Percentiles rank a stretch among this genome's conserved stretches.
These are phyloP conservation scores for Talaromyces islandicus DNA, from an alignment of 2,329 filamentous ascomycete genomes.

Conservation along the genomic window DNA sequence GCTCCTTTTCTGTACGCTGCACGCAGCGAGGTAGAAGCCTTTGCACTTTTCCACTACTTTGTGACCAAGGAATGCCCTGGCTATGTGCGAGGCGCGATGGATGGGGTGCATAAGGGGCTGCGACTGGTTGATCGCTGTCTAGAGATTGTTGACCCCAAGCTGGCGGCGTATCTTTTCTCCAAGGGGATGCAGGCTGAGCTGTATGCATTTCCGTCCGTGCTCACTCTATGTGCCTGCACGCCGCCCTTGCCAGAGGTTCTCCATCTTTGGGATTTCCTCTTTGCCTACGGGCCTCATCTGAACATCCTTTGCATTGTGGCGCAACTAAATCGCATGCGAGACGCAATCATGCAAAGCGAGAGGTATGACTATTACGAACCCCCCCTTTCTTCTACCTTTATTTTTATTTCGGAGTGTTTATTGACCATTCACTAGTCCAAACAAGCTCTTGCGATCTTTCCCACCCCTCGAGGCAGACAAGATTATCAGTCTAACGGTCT, in stretches of 20 bases:
- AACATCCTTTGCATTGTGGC: constrained; percentile 97
- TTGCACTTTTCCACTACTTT: constrained; percentile 80
- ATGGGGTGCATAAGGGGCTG: constrained; percentile 88
- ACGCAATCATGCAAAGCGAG: constrained; percentile 73
- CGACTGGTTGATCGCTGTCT: constrained; percentile 88
- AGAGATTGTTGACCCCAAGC: constrained; percentile 81
- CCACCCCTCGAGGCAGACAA: constrained; percentile 76
- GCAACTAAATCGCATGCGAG: constrained; percentile 81
- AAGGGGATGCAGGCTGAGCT: constrained; percentile 90
- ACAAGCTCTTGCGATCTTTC: constrained; percentile 83
- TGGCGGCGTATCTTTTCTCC: constrained; percentile 74
- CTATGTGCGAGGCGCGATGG: constrained; percentile 94
- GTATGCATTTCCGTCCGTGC: constrained; percentile 90
- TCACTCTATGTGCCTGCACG: constrained; percentile 93
- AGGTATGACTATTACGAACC: too few species aligned
- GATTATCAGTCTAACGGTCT: constrained; percentile 78
- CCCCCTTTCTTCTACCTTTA: neutral
- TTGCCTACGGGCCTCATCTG: constrained; percentile 89
- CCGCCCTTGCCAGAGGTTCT: constrained; percentile 90
- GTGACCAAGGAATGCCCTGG: constrained; percentile 84
- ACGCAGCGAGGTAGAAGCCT: constrained; percentile 90
- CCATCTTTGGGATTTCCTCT: constrained; percentile 92
- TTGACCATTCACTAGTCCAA: constrained; percentile 58
- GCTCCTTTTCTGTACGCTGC: constrained; percentile 94
- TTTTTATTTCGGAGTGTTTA: neutral